These are phyloP conservation scores for Aureobasidium sp. DNA, from an alignment of 2,329 filamentous ascomycete species.

Conservation along the genomic window DNA sequence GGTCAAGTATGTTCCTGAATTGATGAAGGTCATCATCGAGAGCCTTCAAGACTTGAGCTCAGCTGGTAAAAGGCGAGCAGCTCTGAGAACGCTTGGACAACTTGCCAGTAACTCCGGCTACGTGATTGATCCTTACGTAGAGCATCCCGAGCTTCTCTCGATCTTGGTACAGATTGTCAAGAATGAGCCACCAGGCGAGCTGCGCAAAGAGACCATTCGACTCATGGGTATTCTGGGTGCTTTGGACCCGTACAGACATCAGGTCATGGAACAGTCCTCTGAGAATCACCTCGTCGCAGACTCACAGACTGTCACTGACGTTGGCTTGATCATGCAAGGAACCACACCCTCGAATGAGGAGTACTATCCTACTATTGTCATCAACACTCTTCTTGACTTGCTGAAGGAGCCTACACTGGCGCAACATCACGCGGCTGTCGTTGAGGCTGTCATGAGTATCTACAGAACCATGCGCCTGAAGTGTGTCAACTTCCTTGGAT, in stretches of 20 bases:
- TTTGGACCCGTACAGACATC: constrained; percentile 90
- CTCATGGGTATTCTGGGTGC: constrained; percentile 92
- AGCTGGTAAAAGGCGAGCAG: constrained; percentile 81
- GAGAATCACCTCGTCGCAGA: constrained; percentile 68
- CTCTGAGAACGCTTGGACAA: constrained; percentile 82
- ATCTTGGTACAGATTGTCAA: constrained; percentile 92
- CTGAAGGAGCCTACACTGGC: constrained; percentile 83
- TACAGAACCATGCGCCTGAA: constrained; percentile 94
- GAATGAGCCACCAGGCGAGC: constrained; percentile 75
- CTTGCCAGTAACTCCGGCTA: constrained; percentile 94
- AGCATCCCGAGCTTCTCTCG: constrained; percentile 89
- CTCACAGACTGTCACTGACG: constrained; percentile 72
- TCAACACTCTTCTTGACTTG: constrained; percentile 88
- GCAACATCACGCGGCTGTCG: constrained; percentile 86
- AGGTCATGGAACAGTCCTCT: constrained; percentile 82
- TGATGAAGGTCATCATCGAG: constrained; percentile 94
- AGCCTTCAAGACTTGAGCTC: constrained; percentile 92
- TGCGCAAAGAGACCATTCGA: constrained; percentile 92
- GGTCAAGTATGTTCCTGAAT: constrained; percentile 78
- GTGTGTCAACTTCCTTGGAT: constrained; percentile 87
- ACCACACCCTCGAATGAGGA: constrained; percentile 95
- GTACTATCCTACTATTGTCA: constrained; percentile 96
- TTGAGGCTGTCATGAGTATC: constrained; percentile 98
- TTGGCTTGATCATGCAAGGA: constrained; percentile 96
- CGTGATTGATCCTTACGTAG: constrained; percentile 90